phyloP scores from a whole-genome alignment of 75 land plant species.

The Sequoia sempervirens region DNA sequence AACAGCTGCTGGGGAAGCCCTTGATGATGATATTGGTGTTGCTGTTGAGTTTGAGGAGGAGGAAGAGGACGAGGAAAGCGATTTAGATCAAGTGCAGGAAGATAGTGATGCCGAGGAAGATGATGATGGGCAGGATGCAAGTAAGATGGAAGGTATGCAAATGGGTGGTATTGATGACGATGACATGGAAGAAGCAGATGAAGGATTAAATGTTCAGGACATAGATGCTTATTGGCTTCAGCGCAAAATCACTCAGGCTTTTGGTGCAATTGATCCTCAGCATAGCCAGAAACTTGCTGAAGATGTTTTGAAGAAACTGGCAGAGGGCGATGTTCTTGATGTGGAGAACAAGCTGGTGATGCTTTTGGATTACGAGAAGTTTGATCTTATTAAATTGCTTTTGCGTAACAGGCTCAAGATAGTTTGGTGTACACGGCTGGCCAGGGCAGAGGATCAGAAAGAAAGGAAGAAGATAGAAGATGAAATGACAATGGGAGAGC shows the following conservation, averaged over 20 bases:
- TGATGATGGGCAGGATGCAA: constrained; percentile 40
- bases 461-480: constrained; percentile 86
- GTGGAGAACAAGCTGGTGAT: constrained; percentile 73
- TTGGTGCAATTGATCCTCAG: constrained; percentile 80
- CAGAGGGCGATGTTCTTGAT: constrained; percentile 81
- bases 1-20: too few relatives aligned
- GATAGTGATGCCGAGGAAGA: constrained; percentile 75
- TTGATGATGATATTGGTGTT: too few relatives aligned
- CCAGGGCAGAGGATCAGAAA: constrained; percentile 86
- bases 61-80: constrained; percentile 88
- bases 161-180: constrained; percentile 88
- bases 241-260: constrained; percentile 87
- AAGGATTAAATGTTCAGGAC: constrained; percentile 85
- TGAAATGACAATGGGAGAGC: constrained; percentile 55
- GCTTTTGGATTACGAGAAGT: constrained; percentile 82
- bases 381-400: constrained; percentile 77
- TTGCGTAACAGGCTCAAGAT: constrained; percentile 73
- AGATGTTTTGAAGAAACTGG: constrained; percentile 39
- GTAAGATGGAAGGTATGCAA: constrained; percentile 75
- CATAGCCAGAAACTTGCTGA: constrained; percentile 91
- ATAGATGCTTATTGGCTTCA: constrained; percentile 99
- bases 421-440: constrained; percentile 89
- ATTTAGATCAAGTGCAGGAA: constrained; percentile 80
- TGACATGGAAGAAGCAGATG: constrained; percentile 77
- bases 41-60: constrained; percentile 53